Evolutionary conservation across 345 rosid species (phyloP), one percentile per base, ranked within the genome.

Genomic region (Nasturtium officinale): DNA sequence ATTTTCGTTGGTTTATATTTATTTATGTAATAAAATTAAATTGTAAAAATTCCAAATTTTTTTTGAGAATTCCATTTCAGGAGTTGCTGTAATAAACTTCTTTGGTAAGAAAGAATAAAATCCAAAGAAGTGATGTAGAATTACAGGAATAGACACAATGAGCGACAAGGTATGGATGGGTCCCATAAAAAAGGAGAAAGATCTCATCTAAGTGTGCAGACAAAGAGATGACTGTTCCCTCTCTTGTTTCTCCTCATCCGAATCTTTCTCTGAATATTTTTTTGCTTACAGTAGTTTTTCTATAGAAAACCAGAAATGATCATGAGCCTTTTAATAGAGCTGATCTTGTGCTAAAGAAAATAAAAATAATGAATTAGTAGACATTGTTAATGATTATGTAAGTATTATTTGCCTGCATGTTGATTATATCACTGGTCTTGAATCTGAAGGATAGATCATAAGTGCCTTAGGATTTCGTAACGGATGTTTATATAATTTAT

Each of bases 171-270:
- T 51, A n/a, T 26, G 51, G 52, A 38, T 38, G 71, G 61, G 30
- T 40, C 72, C 72, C 18, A 40, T 5, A 26, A 40, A 26, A 67
- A 67, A 17, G 40, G 3, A 67, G 61, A 67, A 26, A 53, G 61
- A 53, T 38, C 51, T 67, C 52, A 53, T 67, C 57, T 53, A 17
- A 25, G 15, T 67, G 12, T 10, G 29, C 51, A 67, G 61, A 38
- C 72, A 67, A 53, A 67, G 61, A 25, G 17, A 67, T 38, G 16
- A 67, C 72, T 67, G 72, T 53, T 67, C 67, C 29, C 38, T 37
- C 47, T 59, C n/a, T n/a, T 51, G 47, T 17, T 13, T 20, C 17
- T 12, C 30, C 7, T 30, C 21, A 20, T 20, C 30, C 46, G 13
- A 59, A 15, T 6, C 5, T 17, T 26, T 11, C 55, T 66, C 60